Conservation (phyloP, 2,329 filamentous ascomycete genomes). For the Aspergillus sp. region DNA sequence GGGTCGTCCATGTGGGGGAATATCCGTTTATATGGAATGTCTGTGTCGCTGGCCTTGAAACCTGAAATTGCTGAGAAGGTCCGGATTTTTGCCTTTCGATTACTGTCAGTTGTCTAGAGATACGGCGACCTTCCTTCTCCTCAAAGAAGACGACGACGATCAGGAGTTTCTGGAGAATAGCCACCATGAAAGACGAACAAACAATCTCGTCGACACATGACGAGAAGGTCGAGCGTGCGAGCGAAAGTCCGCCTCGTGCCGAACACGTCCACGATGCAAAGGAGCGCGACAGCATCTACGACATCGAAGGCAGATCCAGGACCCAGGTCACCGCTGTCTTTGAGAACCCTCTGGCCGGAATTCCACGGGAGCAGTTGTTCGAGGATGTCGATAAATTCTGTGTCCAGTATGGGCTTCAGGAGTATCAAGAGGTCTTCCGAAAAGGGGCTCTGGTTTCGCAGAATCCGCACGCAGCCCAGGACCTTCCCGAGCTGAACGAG, state of each 20-base stretch:
- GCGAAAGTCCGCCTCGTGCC: slow-evolving; percentile 1
- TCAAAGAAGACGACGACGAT: neutral
- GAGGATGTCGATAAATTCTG: slow-evolving; percentile 57
- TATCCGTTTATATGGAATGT: neutral
- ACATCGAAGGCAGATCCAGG: slow-evolving; percentile 23
- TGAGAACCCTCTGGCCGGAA: slow-evolving; percentile 56
- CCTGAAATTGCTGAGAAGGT: neutral
- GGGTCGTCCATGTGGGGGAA: neutral
- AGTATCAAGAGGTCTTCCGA: slow-evolving; percentile 50
- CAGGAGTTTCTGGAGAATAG: neutral
- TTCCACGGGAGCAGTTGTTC: slow-evolving; percentile 54
- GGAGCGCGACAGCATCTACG: slow-evolving; percentile 15
- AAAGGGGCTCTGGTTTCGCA: slow-evolving; percentile 55
- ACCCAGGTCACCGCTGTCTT: slow-evolving; percentile 40
- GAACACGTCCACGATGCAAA: slow-evolving; percentile 18
- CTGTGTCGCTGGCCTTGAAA: neutral
- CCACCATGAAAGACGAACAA: neutral
- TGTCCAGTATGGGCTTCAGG: slow-evolving; percentile 47
- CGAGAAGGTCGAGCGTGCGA: neutral
- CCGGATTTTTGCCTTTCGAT: neutral
- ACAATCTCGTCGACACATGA: neutral
- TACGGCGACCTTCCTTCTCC: neutral
- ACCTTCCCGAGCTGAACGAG: slow-evolving; percentile 48
- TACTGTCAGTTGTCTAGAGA: neutral
- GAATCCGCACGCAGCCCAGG: slow-evolving; percentile 49